A percentile compares a stretch with the other conserved stretches of the same genome.
Evolutionary conservation across 176 grass and related monocot genomes (phyloP).

Genomic region (Eremochloa ophiuroides): DNA sequence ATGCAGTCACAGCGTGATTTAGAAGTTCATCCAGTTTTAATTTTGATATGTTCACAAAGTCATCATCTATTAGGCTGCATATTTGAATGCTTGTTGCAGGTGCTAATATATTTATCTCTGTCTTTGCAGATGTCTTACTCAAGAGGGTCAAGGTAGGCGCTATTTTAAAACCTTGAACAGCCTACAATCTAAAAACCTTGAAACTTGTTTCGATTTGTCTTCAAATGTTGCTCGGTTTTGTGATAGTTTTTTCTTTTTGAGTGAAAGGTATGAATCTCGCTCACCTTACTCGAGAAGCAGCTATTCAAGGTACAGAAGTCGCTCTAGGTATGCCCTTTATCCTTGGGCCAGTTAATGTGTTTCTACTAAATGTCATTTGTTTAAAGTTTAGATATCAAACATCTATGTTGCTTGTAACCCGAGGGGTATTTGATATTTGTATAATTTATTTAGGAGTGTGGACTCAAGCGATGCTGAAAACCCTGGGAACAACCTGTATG

Average conservation of each 20-base stretch:
- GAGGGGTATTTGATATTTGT: background rate
- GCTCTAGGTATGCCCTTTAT: slow-evolving; percentile 35
- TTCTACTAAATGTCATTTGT: background rate
- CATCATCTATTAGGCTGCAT: background rate
- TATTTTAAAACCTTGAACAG: background rate
- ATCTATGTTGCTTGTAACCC: background rate
- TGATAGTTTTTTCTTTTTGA: background rate
- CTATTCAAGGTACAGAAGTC: slow-evolving; percentile 57
- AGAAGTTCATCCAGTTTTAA: background rate
- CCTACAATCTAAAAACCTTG: background rate
- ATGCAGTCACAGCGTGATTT: background rate
- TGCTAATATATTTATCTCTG: slow-evolving; percentile 11
- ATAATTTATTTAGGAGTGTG: slow-evolving; percentile 35
- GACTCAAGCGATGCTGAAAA: slow-evolving; percentile 58
- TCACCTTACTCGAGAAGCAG: slow-evolving; percentile 38
- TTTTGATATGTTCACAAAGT: background rate
- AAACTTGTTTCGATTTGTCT: background rate
- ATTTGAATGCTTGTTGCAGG: background rate
- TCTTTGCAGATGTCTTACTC: slow-evolving; percentile 67
- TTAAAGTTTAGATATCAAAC: background rate
- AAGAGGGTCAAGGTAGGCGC: slow-evolving; percentile 47
- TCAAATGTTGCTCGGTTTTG: background rate
- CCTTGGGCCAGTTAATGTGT: background rate
- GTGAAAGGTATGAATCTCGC: slow-evolving; percentile 21
- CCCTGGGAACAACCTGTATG: slow-evolving; percentile 69